These are phyloP conservation scores for Sanghuangporus baumii DNA, from an alignment of 1,284 basidiomycete species.

Conservation along the genomic window DNA sequence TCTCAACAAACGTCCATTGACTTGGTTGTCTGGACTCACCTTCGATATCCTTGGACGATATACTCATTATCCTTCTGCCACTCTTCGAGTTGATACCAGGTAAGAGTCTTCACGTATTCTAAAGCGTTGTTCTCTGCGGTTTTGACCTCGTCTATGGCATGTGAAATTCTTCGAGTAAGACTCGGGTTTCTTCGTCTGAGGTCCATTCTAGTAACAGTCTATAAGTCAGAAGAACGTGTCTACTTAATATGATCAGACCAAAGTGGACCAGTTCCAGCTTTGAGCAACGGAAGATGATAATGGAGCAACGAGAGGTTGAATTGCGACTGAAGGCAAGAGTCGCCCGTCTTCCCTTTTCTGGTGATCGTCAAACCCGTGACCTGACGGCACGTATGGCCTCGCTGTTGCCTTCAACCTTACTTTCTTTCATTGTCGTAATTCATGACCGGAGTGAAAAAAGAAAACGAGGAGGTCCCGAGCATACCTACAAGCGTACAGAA, in stretches of 20 bases:
- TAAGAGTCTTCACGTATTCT: conserved; percentile 34
- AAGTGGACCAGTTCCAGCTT: background rate
- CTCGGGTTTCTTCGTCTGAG: conserved; percentile 5
- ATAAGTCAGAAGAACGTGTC: background rate
- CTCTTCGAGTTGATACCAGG: conserved; percentile 58
- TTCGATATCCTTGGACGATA: conserved; percentile 68
- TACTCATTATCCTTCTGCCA: conserved; percentile 77
- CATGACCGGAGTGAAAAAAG: background rate
- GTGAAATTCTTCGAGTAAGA: background rate
- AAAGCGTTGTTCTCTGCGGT: conserved; percentile 9
- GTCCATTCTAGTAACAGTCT: background rate
- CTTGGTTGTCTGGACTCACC: conserved; percentile 33
- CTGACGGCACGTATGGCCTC: too few species aligned
- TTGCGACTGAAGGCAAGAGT: background rate
- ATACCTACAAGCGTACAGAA: too few species aligned
- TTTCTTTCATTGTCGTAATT: background rate
- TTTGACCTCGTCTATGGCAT: conserved; percentile 15
- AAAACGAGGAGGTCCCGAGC: background rate
- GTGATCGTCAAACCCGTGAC: background rate
- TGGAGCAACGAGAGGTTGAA: background rate
- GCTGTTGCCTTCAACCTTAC: background rate
- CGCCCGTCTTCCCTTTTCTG: background rate
- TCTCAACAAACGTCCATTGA: too few species aligned
- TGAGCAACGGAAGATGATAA: background rate
- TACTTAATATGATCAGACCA: too few species aligned